Evolutionary conservation across 225 moss, liverwort and hornwort genomes (phyloP).

Genomic region (Asterella californica): DNA sequence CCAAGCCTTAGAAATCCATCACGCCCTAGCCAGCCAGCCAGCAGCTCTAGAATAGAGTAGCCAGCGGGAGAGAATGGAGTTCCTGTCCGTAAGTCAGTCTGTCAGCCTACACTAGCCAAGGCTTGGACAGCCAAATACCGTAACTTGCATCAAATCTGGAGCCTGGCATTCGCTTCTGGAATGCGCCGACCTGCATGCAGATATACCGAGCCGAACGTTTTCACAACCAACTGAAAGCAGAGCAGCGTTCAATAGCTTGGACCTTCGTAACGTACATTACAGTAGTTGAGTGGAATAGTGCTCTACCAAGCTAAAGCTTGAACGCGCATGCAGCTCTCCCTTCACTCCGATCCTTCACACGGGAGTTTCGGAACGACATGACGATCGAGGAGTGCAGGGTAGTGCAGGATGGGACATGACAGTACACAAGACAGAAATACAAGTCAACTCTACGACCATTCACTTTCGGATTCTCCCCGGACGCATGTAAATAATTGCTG

Average conservation of each 20-base stretch:
- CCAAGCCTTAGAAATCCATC: background rate
- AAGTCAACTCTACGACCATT: background rate
- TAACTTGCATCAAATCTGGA: background rate
- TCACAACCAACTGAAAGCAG: background rate
- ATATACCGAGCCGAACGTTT: background rate
- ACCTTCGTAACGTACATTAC: background rate
- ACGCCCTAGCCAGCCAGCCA: background rate
- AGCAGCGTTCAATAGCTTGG: constrained; percentile 2
- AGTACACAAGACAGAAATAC: background rate
- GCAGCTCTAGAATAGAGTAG: background rate
- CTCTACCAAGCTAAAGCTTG: constrained; percentile 15
- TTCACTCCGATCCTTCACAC: background rate
- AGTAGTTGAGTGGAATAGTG: background rate
- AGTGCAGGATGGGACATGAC: background rate
- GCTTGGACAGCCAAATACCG: background rate
- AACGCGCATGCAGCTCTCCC: constrained; percentile 10
- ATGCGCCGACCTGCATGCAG: background rate
- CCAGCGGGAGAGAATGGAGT: background rate
- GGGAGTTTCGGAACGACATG: background rate
- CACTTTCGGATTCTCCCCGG: too few relatives aligned
- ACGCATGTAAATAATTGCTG: background rate
- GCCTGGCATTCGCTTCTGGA: background rate
- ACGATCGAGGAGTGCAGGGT: too few relatives aligned
- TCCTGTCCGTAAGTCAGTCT: background rate
- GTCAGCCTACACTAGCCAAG: background rate